phyloP scores from a whole-genome alignment of 805 yeast species.

The Schizosaccharomyces octosporus region DNA sequence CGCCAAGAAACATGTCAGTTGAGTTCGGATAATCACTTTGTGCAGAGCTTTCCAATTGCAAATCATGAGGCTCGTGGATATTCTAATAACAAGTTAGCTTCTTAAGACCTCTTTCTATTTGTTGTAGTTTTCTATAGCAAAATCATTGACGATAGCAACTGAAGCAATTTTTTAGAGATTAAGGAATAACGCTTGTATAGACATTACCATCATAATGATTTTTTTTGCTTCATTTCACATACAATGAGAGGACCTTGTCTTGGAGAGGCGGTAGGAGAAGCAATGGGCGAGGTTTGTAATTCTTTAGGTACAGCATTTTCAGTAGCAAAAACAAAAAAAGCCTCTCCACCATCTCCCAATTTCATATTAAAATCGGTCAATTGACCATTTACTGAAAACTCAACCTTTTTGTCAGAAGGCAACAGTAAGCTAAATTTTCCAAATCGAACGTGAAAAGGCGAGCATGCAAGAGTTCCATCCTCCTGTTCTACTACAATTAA shows the following conservation, averaged over 20 bases:
- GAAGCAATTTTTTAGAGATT: background rate
- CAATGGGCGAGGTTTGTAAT: conserved; percentile 66
- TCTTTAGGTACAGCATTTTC: conserved; percentile 45
- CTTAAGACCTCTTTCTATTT: background rate
- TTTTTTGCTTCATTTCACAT: background rate
- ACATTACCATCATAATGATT: no score
- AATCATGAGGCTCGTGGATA: conserved; percentile 2
- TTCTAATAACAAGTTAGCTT: background rate
- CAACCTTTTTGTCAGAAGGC: conserved; percentile 69
- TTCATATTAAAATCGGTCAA: conserved; percentile 80
- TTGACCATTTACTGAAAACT: conserved; percentile 55
- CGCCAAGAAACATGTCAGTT: background rate
- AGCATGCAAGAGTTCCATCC: conserved; percentile 50
- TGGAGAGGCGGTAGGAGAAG: conserved; percentile 36
- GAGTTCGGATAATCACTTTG: background rate
- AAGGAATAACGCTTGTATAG: background rate
- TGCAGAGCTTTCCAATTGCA: background rate
- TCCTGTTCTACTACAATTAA: conserved; percentile 83
- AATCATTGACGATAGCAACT: background rate
- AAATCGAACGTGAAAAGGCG: conserved; percentile 90
- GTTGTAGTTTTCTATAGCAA: background rate
- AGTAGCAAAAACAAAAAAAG: conserved; percentile 86
- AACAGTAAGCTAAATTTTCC: conserved; percentile 80
- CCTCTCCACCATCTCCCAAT: conserved; percentile 92
- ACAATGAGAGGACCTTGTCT: background rate